Percentiles rank a stretch among this genome's conserved stretches.
These are phyloP conservation scores for Geotrichum fermentans DNA, from an alignment of 1,139 yeast genomes.

Conservation along the genomic window DNA sequence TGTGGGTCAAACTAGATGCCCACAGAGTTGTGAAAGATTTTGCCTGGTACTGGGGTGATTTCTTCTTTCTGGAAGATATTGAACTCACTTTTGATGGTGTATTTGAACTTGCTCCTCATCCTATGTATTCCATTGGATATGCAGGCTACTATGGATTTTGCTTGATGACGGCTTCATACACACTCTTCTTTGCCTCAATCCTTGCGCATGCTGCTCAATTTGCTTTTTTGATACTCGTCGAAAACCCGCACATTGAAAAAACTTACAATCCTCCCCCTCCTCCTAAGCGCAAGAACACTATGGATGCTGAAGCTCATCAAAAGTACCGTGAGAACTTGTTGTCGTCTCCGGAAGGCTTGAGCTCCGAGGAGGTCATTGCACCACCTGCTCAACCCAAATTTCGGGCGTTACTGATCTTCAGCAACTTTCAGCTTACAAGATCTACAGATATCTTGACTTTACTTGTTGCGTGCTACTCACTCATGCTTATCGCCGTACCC, in stretches of 20 bases:
- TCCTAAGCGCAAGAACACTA: conserved; percentile 21
- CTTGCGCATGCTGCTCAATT: conserved; percentile 78
- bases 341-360: conserved; percentile 6
- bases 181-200: conserved; percentile 65
- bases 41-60: conserved; percentile 97
- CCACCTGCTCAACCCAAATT: conserved; percentile 21
- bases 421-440: conserved; percentile 61
- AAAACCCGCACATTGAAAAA: conserved; percentile 83
- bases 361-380: not conserved
- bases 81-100: conserved; percentile 85
- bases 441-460: conserved; percentile 60
- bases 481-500: conserved; percentile 47
- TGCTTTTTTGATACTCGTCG: conserved; percentile 69
- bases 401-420: conserved; percentile 55
- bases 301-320: conserved; percentile 14
- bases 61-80: conserved; percentile 76
- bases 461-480: conserved; percentile 43
- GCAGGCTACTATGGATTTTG: conserved; percentile 86
- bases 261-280: conserved; percentile 49
- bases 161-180: conserved; percentile 68
- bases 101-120: conserved; percentile 88
- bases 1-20: conserved; percentile 86
- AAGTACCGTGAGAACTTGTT: conserved; percentile 14
- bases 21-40: conserved; percentile 85
- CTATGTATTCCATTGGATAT: conserved; percentile 89